Evolutionary conservation across 257 asterid species (phyloP), one percentile per base, ranked within the genome.

Genomic region (Gardenia jasminoides): DNA sequence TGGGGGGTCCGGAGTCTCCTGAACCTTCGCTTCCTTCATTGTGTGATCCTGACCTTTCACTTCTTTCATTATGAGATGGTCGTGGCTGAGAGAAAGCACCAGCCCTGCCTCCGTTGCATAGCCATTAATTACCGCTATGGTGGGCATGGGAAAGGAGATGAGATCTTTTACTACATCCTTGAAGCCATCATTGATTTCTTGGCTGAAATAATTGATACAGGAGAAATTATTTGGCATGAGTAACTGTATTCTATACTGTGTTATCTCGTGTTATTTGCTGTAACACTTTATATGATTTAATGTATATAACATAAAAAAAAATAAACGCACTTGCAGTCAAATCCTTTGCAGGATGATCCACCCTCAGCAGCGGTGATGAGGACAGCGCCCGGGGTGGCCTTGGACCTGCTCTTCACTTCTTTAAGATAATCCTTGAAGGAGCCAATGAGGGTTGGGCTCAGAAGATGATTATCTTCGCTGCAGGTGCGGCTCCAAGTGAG

Each of bases 41-140:
- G n/a, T n/a, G n/a, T n/a, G n/a, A n/a, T n/a, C n/a, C n/a, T n/a
- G n/a, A n/a, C n/a, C n/a, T n/a, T n/a, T n/a, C n/a, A n/a, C n/a
- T n/a, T n/a, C n/a, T n/a, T n/a, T n/a, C n/a, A 92, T 90, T 26
- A 76, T 46, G 43, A 87, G 80, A 72, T 92, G 90, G 75, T 92
- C 97, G 75, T 92, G 95, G 78, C 88, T 74, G 83, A 91, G 74
- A 20, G 90, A 95, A 4, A 92, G 69, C 67, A 90, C 64, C 76
- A 92, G 24, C 30, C 96, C 97, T 22, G 97, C 93, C 33, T 91
- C 96, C 10, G 93, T 90, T 20, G 97, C 97, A 85, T 91, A 92
- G 3, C 97, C 97, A 39, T 87, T 88, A 72, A 92, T 86, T 80
- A 94, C 91, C 44, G 96, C 96, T 33, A 92, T 78, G 4, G 96